phyloP scores from a whole-genome alignment of 108 stramenopile genomes.

The Pseudonitzschia multiseries region DNA sequence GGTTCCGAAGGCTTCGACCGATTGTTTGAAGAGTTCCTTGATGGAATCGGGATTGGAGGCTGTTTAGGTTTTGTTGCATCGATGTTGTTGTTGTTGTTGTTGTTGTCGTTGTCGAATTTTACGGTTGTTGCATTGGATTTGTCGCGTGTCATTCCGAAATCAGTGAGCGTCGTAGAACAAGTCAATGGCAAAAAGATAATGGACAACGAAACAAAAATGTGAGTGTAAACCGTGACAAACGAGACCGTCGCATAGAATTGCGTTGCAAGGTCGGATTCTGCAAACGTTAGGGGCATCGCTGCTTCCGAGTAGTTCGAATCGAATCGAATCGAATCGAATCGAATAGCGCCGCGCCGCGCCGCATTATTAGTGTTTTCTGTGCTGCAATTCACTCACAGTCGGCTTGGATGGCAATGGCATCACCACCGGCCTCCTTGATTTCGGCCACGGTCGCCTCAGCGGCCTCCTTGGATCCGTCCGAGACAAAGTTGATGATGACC shows the following conservation, averaged over 20 bases:
- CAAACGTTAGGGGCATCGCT: no score
- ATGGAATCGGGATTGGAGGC: conserved; percentile 78
- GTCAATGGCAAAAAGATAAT: not conserved
- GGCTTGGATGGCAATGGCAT: conserved; percentile 86
- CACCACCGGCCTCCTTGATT: conserved; percentile 79
- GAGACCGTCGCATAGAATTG: no score
- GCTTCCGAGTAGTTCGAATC: no score
- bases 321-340: no score
- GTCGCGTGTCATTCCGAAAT: not conserved
- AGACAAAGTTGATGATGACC: conserved; percentile 93
- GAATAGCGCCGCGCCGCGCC: no score
- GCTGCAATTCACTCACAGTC: conserved; percentile 61
- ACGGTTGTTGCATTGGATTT: not conserved
- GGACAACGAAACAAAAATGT: not conserved
- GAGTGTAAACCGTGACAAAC: no score
- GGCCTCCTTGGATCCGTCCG: conserved; percentile 71
- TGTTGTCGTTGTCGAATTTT: not conserved
- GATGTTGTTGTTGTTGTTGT: no score
- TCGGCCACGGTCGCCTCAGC: conserved; percentile 82
- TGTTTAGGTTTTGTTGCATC: conserved; percentile 17
- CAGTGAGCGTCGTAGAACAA: not conserved
- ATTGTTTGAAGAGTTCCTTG: conserved; percentile 70
- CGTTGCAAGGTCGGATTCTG: no score
- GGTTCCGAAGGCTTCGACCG: conserved; percentile 80
- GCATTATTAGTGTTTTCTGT: not conserved